Base-by-base conservation (phyloP, 1,284 basidiomycete genomes). In the Phylloboletellus chloephorus region DNA sequence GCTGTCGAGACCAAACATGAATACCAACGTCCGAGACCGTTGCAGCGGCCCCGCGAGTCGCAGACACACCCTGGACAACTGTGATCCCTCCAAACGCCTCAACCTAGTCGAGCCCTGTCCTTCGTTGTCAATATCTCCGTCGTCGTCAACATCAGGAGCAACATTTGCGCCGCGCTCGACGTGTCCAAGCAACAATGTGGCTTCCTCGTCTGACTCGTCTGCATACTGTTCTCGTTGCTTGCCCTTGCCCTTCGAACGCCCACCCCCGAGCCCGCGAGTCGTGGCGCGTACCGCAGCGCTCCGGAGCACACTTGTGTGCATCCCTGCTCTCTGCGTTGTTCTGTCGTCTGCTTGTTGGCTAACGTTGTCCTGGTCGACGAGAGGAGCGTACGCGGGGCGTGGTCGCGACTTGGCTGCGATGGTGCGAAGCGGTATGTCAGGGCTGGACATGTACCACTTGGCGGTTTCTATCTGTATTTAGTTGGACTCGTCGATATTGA, bases 351-450 rank as follows among this genome's bases (percentile, higher is more conserved):
- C 22, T 37, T 45, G 52, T 40, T 58, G 52, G 49, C 60, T 55
- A 48, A 60, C 50, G 46, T 58, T 57, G 48, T 65, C 58, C 51
- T 64, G 57, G 48, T 63, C 60, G 44, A 49, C 54, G 34, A 78
- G 65, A 53, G 66, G 68, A 49, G 65, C 54, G 63, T 78, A 76
- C 45, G 68, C 70, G 48, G 66, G 57, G 60, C 66, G 67, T 47
- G 65, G 54, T 54, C 66, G 66, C 50, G 64, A 57, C 51, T 50
- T 68, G 61, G 69, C 66, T 72, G 73, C 66, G 56, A 85, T 66
- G 52, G 69, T 68, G 54, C 69, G 76, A 46, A 86, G 66, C 34
- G 78, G 79, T 62, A 85, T 85, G 68, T 83, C 82, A 63, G 81
- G 76, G 46, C 35, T 54, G 44, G 58, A 53, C 56, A 61, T 58